Conservation (phyloP, 331 rosid genomes). For the Pyracantha coccinea region DNA sequence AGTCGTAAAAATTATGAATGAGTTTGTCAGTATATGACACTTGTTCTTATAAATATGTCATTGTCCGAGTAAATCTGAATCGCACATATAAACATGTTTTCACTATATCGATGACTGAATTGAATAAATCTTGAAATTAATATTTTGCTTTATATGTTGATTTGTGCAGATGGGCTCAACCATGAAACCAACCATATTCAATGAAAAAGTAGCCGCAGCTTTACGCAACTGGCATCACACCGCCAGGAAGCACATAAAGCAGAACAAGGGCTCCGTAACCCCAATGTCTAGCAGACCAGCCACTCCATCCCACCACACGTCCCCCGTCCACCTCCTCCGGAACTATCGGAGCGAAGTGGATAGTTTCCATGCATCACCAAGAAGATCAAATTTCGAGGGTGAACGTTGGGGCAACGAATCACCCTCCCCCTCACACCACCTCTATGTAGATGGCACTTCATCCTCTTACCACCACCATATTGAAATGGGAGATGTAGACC, state of each 20-base stretch:
- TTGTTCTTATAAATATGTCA: too few species aligned
- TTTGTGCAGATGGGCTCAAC: constrained; percentile 56
- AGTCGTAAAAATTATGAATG: too few species aligned
- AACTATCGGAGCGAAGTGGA: constrained; percentile 40
- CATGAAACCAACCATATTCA: constrained; percentile 77
- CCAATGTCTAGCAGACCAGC: constrained; percentile 51
- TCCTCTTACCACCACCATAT: constrained; percentile 12
- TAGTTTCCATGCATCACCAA: constrained; percentile 40
- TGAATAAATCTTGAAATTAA: neutral
- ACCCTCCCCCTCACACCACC: constrained; percentile 24
- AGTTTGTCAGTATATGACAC: too few species aligned
- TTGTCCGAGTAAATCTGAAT: neutral
- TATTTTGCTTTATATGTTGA: neutral
- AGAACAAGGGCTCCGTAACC: constrained; percentile 42
- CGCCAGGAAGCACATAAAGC: constrained; percentile 55
- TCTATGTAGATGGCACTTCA: constrained; percentile 5
- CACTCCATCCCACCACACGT: constrained; percentile 41
- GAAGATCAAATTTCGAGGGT: constrained; percentile 18
- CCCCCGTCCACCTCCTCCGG: constrained; percentile 57
- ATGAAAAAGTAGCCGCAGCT: constrained; percentile 65
- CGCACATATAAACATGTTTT: neutral
- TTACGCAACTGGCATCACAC: constrained; percentile 69
- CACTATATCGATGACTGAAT: neutral
- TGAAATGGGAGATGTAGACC: constrained; percentile 20
- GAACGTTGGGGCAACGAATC: constrained; percentile 35